Evolutionary conservation across 1,284 basidiomycete species (phyloP).

Genomic region (Papiliotrema nemorosa): DNA sequence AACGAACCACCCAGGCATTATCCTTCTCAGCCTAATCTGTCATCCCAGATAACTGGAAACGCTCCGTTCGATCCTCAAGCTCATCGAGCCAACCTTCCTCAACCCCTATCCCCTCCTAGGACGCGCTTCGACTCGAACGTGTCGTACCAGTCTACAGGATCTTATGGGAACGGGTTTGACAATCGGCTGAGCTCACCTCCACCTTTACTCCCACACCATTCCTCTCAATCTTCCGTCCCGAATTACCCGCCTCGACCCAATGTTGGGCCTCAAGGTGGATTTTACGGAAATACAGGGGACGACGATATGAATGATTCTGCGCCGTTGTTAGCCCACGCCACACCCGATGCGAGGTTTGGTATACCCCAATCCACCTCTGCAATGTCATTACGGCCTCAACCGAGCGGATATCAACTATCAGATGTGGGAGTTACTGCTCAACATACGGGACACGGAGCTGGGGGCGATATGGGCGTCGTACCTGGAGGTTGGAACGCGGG

Average conservation of each 20-base stretch:
- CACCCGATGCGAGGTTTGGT: conserved; percentile 29
- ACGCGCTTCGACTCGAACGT: conserved; percentile 22
- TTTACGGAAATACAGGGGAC: conserved; percentile 21
- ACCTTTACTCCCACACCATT: conserved; percentile 29
- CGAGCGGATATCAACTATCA: conserved; percentile 23
- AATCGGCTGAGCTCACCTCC: conserved; percentile 35
- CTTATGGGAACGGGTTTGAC: conserved; percentile 22
- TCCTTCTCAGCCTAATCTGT: conserved; percentile 20
- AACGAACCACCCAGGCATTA: conserved; percentile 23
- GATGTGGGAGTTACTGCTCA: conserved; percentile 16
- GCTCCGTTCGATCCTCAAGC: background rate
- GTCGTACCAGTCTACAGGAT: conserved; percentile 15
- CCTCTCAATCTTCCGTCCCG: conserved; percentile 12
- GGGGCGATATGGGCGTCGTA: conserved; percentile 24
- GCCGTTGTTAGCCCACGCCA: conserved; percentile 34
- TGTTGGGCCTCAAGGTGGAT: conserved; percentile 3
- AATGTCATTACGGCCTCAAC: conserved; percentile 14
- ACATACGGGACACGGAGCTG: background rate
- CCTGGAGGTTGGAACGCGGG: conserved; percentile 15
- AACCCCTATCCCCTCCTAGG: conserved; percentile 10
- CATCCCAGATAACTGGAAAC: conserved; percentile 6
- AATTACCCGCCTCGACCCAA: conserved; percentile 8
- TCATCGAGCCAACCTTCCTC: conserved; percentile 4
- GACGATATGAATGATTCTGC: conserved; percentile 42
- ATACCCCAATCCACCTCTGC: conserved; percentile 12